Conservation (phyloP, 2,329 filamentous ascomycete species). For the Exophiala sideris region DNA sequence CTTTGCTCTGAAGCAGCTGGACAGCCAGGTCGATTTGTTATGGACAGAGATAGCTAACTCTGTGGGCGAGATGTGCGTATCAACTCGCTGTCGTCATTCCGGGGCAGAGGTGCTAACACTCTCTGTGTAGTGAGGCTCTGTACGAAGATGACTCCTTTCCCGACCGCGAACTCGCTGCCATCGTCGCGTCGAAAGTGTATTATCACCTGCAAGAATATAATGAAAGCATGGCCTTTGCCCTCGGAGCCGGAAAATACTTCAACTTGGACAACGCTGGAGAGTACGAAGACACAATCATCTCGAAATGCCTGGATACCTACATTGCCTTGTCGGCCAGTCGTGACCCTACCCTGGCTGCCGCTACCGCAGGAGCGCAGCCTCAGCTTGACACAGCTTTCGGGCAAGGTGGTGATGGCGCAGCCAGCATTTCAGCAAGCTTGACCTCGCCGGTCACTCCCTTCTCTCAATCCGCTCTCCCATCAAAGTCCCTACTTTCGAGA, state of each 20-base stretch:
- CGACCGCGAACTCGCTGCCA: conserved; percentile 86
- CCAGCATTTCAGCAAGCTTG: conserved; percentile 63
- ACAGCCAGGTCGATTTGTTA: conserved; percentile 92
- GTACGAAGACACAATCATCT: conserved; percentile 98
- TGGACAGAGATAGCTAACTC: conserved; percentile 96
- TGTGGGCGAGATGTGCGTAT: conserved; percentile 82
- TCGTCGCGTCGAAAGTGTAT: conserved; percentile 96
- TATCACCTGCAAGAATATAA: conserved; percentile 99
- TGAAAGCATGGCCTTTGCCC: conserved; percentile 97
- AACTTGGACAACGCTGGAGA: conserved; percentile 86
- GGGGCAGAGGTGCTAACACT: conserved; percentile 23
- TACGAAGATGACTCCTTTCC: conserved; percentile 96
- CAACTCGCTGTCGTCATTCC: conserved; percentile 4
- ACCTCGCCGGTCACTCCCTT: conserved; percentile 92
- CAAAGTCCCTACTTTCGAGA: conserved; percentile 90
- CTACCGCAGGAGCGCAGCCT: conserved; percentile 50
- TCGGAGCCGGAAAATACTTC: conserved; percentile 92
- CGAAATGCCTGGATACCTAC: conserved; percentile 97
- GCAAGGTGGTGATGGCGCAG: conserved; percentile 60
- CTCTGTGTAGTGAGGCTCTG: conserved; percentile 71
- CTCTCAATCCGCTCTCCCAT: conserved; percentile 86
- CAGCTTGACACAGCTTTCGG: conserved; percentile 78
- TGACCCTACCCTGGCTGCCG: conserved; percentile 51
- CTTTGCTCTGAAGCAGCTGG: conserved; percentile 91
- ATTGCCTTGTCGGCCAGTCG: conserved; percentile 71